Base-by-base conservation (phyloP, 768 basidiomycete species). In the Tylopilus cervinicoccineus region DNA sequence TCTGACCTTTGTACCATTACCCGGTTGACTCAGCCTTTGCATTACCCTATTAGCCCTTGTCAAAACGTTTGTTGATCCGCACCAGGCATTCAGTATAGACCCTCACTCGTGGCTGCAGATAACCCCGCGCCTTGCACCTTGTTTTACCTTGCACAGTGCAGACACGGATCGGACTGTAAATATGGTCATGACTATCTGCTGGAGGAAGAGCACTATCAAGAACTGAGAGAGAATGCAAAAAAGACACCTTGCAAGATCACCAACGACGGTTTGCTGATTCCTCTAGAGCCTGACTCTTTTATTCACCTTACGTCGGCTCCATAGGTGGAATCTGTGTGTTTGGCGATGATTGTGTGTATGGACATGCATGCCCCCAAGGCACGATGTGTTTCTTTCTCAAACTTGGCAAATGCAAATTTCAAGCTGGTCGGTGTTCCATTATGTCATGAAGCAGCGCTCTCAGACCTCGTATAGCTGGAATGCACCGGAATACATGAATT, bases 121-220 rank as follows among this genome's bases (percentile, higher is more conserved):
- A 78, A 70, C 57, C 83, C 83, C 2, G 76, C 84, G 20, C 83
- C 84, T 14, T 85, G 84, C 60, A 84, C 81, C 16, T 65, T 82
- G 42, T 83, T 80, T 65, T 85, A 84, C 60, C 69, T 85, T 23
- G 73, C 78, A 26, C 72, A 70, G 39, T 85, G 84, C 70, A 79
- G 80, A 58, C 75, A 76, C 47, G 81, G 79, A 14, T 59, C 67
- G 9, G 73, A 75, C 22, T 86, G 83, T 61, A 78, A 75, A 65
- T 85, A 79, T 51, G 77, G 65, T 13, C 83, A 86, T 48, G 77
- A 86, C 55, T 85, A 84, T 57, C 50, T 79, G 27, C 65, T 85
- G 6, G 71, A 76, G 22, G 68, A 68, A 4, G 78, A 83, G 38
- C 72, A 85, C 50, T 77, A 76, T 49, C 61, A 68, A 44, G 74